phyloP scores from a whole-genome alignment of 495 filamentous ascomycete species.

The Aspergillus indologenus region DNA sequence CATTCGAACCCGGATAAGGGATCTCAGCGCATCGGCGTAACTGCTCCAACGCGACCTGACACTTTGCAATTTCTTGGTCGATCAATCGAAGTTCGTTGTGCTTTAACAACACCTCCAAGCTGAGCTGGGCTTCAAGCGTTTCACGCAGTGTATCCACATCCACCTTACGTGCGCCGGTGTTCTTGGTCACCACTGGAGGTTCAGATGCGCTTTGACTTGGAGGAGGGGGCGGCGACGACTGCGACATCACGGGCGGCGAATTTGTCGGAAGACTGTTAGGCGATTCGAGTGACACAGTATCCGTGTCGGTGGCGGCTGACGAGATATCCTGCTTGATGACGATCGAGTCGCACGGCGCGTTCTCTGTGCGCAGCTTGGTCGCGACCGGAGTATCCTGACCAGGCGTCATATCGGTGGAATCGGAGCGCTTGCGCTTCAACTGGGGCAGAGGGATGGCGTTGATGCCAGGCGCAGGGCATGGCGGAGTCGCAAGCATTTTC shows the following conservation, averaged over 20 bases:
- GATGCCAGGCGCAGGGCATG: conserved; percentile 36
- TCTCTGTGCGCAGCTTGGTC: conserved; percentile 33
- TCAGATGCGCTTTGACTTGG: conserved; percentile 14
- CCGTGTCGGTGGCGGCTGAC: conserved; percentile 4
- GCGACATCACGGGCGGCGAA: conserved; percentile 6
- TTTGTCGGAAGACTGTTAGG: conserved; percentile 11
- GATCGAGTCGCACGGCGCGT: conserved; percentile 19
- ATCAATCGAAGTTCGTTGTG: conserved; percentile 91
- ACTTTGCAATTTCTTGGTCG: conserved; percentile 94
- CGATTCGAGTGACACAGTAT: conserved; percentile 12
- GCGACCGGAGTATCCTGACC: conserved; percentile 30
- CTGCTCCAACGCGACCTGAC: conserved; percentile 92
- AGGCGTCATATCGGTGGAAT: conserved; percentile 28
- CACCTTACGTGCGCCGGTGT: conserved; percentile 23
- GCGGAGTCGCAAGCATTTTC: conserved; percentile 40
- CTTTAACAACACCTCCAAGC: conserved; percentile 88
- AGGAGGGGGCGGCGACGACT: conserved; percentile 11
- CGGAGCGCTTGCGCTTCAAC: conserved; percentile 56
- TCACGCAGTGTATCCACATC: conserved; percentile 54
- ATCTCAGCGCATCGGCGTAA: conserved; percentile 87
- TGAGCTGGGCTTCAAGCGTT: conserved; percentile 78
- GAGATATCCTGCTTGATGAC: conserved; percentile 8
- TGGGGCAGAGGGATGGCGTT: conserved; percentile 41
- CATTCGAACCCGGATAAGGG: conserved; percentile 73
- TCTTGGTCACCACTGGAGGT: conserved; percentile 20